Evolutionary conservation across 2,329 filamentous ascomycete species (phyloP).

Genomic region (Fusarium sp.): DNA sequence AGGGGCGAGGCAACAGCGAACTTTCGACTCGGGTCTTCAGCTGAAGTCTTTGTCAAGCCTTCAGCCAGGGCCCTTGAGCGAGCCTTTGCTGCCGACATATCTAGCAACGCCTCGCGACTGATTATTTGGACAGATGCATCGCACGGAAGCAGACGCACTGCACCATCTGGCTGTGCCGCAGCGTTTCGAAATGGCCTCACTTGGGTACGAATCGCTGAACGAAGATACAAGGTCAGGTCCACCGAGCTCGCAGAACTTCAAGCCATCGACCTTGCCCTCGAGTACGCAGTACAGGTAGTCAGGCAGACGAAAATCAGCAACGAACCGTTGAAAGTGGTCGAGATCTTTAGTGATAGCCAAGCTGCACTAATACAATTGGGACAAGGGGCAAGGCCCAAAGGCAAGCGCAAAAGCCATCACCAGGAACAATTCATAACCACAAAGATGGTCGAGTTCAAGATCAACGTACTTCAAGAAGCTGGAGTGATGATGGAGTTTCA

Average conservation of each 20-base stretch:
- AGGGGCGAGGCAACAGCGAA: neutral
- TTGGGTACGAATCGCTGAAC: conserved; percentile 31
- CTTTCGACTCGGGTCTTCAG: neutral
- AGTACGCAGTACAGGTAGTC: conserved; percentile 16
- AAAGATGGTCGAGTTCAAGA: neutral
- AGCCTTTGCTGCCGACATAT: neutral
- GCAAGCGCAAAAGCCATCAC: neutral
- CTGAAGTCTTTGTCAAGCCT: neutral
- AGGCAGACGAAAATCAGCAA: neutral
- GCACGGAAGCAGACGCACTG: neutral
- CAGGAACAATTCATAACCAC: neutral
- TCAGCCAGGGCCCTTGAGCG: conserved; percentile 2
- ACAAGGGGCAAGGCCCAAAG: neutral
- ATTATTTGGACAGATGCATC: conserved; percentile 32
- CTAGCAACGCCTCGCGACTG: conserved; percentile 5
- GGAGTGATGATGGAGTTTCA: conserved; percentile 31
- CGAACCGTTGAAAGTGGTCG: conserved; percentile 6
- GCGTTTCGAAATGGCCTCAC: conserved; percentile 5
- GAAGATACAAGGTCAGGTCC: neutral
- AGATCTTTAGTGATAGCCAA: conserved; percentile 30
- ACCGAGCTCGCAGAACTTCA: conserved; percentile 11
- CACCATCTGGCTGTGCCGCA: conserved; percentile 2
- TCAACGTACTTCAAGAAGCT: neutral
- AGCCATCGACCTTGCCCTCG: conserved; percentile 31
- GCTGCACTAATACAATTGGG: neutral